A percentile compares a stretch with the other conserved stretches of the same genome.
These are phyloP conservation scores for Diaporthe caulivora DNA, from an alignment of 2,329 filamentous ascomycete genomes.

Conservation along the genomic window DNA sequence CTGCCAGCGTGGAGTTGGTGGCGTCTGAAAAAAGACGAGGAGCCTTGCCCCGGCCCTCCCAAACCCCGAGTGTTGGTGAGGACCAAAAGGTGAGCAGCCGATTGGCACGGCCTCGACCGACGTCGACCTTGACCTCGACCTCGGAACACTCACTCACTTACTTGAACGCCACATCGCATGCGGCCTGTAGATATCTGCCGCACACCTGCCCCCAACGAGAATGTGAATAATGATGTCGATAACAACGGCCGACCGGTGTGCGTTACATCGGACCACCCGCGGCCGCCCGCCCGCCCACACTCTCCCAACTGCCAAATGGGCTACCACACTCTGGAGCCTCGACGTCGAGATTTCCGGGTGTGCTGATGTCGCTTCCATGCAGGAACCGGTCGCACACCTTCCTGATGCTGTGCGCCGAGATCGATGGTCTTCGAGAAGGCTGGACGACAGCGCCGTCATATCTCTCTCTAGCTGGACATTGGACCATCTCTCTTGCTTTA, in stretches of 20 bases:
- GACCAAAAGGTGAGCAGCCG: conserved; percentile 8
- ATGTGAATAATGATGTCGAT: neutral
- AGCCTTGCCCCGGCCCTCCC: too few relatives aligned
- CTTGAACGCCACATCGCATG: neutral
- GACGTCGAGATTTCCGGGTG: neutral
- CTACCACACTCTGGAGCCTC: neutral
- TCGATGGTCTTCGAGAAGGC: conserved; percentile 2
- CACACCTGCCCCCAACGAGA: neutral
- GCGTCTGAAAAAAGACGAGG: conserved; percentile 16
- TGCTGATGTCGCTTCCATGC: conserved; percentile 26
- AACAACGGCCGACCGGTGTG: conserved; percentile 17
- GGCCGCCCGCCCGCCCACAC: neutral
- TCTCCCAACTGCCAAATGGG: conserved; percentile 10
- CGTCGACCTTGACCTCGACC: too few relatives aligned
- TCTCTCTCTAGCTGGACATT: neutral
- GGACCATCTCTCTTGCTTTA: neutral
- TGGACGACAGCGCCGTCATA: conserved; percentile 3
- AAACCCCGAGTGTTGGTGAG: neutral
- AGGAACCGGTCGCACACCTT: conserved; percentile 17
- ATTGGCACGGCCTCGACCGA: conserved; percentile 13
- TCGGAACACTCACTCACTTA: neutral
- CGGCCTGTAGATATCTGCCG: neutral
- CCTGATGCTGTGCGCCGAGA: conserved; percentile 27
- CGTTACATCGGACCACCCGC: conserved; percentile 8
- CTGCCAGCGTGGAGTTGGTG: neutral